Evolutionary conservation across 1,284 basidiomycete species (phyloP).

Genomic region (Microbotryomycetes sp.): DNA sequence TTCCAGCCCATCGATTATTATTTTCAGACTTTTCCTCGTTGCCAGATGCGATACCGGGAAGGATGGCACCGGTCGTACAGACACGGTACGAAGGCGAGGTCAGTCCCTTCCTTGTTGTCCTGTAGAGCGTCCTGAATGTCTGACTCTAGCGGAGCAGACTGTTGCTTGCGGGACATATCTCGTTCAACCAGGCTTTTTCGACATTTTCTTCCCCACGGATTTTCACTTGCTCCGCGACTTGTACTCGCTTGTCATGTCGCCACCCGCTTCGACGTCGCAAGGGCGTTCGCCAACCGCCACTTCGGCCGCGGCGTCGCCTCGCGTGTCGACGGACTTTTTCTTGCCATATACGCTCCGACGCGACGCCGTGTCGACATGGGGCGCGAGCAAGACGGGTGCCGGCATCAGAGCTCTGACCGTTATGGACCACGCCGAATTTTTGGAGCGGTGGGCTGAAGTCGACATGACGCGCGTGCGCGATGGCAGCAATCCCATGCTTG

Average conservation of each 20-base stretch:
- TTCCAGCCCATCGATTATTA: slow-evolving; percentile 85
- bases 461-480: slow-evolving; percentile 58
- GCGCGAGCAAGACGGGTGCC: not conserved
- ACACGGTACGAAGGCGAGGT: slow-evolving; percentile 77
- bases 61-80: slow-evolving; percentile 92
- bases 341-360: slow-evolving; percentile 6
- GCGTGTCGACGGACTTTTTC: slow-evolving; percentile 16
- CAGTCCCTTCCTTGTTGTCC: slow-evolving; percentile 21
- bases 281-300: slow-evolving; percentile 7
- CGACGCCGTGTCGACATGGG: not conserved
- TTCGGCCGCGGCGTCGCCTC: slow-evolving; percentile 52
- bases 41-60: slow-evolving; percentile 75
- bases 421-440: slow-evolving; percentile 75
- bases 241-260: slow-evolving; percentile 66
- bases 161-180: slow-evolving; percentile 84
- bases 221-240: slow-evolving; percentile 78
- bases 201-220: slow-evolving; percentile 97
- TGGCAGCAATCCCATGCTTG: slow-evolving; percentile 79
- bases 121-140: not conserved
- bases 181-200: slow-evolving; percentile 93
- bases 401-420: slow-evolving; percentile 51
- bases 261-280: slow-evolving; percentile 35
- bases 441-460: slow-evolving; percentile 70
- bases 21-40: slow-evolving; percentile 86
- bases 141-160: slow-evolving; percentile 19